A percentile compares a stretch with the other conserved stretches of the same genome.
Evolutionary conservation across 805 yeast genomes (phyloP).

Genomic region (Suhomyces prunicola): DNA sequence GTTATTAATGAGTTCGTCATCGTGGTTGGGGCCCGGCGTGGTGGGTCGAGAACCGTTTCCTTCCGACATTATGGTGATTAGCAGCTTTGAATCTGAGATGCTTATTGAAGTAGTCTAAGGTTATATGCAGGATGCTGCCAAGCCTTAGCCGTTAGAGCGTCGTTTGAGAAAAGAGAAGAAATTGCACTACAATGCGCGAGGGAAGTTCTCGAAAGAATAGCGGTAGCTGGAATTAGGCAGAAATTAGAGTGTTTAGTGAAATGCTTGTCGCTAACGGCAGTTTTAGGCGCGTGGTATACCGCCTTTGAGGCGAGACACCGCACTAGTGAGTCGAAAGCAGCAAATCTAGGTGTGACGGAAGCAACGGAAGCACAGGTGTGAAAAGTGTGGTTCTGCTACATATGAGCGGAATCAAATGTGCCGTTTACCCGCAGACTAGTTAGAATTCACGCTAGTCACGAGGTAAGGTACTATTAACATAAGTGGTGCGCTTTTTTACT

Average conservation of each 20-base stretch:
- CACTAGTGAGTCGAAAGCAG: not conserved
- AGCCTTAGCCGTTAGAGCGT: not conserved
- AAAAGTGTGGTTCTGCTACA: not conserved
- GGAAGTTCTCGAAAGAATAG: not conserved
- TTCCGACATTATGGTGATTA: not conserved
- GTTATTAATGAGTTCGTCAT: slow-evolving; percentile 29
- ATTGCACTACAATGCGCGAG: not conserved
- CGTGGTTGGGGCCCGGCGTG: slow-evolving; percentile 12
- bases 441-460: not conserved
- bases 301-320: not conserved
- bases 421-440: not conserved
- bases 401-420: not conserved
- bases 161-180: not conserved
- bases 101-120: not conserved
- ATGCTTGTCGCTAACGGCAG: not conserved
- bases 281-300: not conserved
- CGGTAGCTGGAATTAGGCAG: not conserved
- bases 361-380: not conserved
- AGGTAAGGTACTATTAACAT: not conserved
- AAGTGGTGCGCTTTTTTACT: not conserved
- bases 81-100: not conserved
- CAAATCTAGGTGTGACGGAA: not conserved
- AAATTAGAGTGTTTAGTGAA: not conserved
- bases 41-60: slow-evolving; percentile 4
- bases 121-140: not conserved